A percentile compares a stretch with the other conserved stretches of the same genome.
Evolutionary conservation across 495 filamentous ascomycete genomes (phyloP).

Genomic region (Penicillium desertorum): DNA sequence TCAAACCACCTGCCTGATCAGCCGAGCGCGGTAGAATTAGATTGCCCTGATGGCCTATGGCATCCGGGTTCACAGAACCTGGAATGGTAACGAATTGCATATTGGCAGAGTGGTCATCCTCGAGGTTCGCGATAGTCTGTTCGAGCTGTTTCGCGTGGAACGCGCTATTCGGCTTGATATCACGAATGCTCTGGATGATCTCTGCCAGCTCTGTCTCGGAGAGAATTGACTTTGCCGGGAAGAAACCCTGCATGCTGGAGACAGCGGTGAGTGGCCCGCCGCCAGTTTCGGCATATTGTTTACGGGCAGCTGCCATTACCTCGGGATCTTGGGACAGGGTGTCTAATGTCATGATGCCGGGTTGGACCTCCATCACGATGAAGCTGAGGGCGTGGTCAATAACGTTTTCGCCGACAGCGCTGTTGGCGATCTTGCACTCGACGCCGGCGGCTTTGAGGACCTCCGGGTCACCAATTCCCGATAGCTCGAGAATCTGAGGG

Average conservation of each 20-base stretch:
- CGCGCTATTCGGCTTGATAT: slow-evolving; percentile 16
- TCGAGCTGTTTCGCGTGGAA: slow-evolving; percentile 31
- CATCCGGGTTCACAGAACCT: slow-evolving; percentile 16
- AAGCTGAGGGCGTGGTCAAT: slow-evolving; percentile 42
- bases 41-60: slow-evolving; percentile 22
- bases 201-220: slow-evolving; percentile 24
- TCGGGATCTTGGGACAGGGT: slow-evolving; percentile 29
- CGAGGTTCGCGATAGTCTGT: slow-evolving; percentile 26
- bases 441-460: slow-evolving; percentile 36
- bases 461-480: slow-evolving; percentile 49
- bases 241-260: slow-evolving; percentile 27
- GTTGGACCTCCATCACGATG: slow-evolving; percentile 28
- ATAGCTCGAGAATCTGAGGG: slow-evolving; percentile 58
- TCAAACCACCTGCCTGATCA: slow-evolving; percentile 20
- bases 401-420: slow-evolving; percentile 47
- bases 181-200: slow-evolving; percentile 24
- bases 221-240: slow-evolving; percentile 24
- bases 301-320: slow-evolving; percentile 20
- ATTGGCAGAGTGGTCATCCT: slow-evolving; percentile 28
- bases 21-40: slow-evolving; percentile 13
- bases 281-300: slow-evolving; percentile 20
- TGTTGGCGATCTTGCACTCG: slow-evolving; percentile 35
- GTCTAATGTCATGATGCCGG: slow-evolving; percentile 38
- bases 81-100: slow-evolving; percentile 27
- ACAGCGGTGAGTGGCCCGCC: slow-evolving; percentile 20